Evolutionary conservation across 2,329 filamentous ascomycete species (phyloP), one percentile per base, ranked within the genome.

Genomic region (Nemania abortiva): DNA sequence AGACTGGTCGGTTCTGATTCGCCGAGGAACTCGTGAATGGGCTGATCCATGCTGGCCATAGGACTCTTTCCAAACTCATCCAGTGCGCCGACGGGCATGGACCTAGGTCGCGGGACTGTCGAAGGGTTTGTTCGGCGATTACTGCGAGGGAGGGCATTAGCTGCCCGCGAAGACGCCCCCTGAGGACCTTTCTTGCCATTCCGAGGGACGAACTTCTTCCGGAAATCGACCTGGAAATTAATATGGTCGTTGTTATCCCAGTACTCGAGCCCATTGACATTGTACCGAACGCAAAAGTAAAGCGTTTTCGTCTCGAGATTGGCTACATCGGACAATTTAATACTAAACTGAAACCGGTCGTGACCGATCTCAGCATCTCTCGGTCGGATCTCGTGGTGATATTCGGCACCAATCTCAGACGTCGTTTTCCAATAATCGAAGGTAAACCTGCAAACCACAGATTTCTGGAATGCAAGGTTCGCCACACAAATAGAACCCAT

Each of bases 381-480:
- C 31, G 89, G 89, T 52, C 90, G 89, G 54, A 95, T 88, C 81
- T 96, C 92, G 70, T 92, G 89, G 79, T 90, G 91, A 83, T 89
- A 99, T 76, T 98, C 94, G n/a, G 93, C 95, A 45, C 87, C 87
- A 1, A 98, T 92, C 79, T 99, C 96, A 0, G 96, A 99, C 0
- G 95, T 97, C 0, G 96, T 99, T 86, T 97, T 97, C 96, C 96
- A 99, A 82, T 97, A 96, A 80, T 99, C 96, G 55, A 98, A 87
- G 0, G 96, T 99, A 81, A 99, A 99, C 59, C 96, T 90, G 79
- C 94, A 95, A n/a, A 92, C 90, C 63, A 99, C 93, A 6, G 86
- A 81, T 82, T 99, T 99, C 63, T 95, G 88, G 82, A 97, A 99
- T 0, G 94, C 89, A 52, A 98, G 82, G 81, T 99, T 99, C 78